Evolutionary conservation across 352 stramenopile genomes (phyloP).

Genomic region (Halophytophthora batemanensis): DNA sequence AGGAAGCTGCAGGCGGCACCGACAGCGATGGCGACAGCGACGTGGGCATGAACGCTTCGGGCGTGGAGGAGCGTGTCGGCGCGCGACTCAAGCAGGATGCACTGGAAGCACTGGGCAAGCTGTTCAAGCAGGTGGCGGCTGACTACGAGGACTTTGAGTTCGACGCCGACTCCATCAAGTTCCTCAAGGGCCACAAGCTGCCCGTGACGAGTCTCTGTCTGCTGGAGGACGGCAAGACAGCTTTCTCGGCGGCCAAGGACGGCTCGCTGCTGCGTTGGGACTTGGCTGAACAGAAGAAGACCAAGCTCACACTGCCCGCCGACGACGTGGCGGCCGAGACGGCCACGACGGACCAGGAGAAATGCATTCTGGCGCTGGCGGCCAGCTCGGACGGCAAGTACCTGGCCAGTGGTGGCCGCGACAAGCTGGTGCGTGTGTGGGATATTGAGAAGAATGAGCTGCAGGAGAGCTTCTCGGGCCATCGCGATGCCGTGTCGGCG

Average conservation of each 20-base stretch:
- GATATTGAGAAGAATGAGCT: constrained; percentile 68
- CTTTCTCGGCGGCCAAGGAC: constrained; percentile 92
- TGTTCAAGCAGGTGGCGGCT: constrained; percentile 83
- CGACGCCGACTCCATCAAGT: constrained; percentile 70
- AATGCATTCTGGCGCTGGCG: constrained; percentile 81
- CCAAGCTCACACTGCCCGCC: constrained; percentile 49
- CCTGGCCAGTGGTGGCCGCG: constrained; percentile 86
- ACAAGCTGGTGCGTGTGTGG: constrained; percentile 92
- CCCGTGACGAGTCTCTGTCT: constrained; percentile 89
- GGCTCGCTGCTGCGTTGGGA: constrained; percentile 90
- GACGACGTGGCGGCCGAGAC: constrained; percentile 54
- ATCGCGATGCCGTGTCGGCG: constrained; percentile 87
- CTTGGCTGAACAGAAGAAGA: constrained; percentile 78
- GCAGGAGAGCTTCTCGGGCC: constrained; percentile 87
- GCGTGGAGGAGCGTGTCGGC: constrained; percentile 71
- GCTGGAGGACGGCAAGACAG: constrained; percentile 83
- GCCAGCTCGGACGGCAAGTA: constrained; percentile 91
- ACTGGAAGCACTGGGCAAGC: constrained; percentile 81
- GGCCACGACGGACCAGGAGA: constrained; percentile 70
- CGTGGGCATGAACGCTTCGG: constrained; percentile 34
- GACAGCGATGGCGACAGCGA: constrained; percentile 44
- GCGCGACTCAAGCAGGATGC: constrained; percentile 82
- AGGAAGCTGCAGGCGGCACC: constrained; percentile 39
- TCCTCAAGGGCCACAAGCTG: constrained; percentile 72
- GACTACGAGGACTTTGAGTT: constrained; percentile 85